Evolutionary conservation across 495 filamentous ascomycete genomes (phyloP), one percentile per base, ranked within the genome.

Genomic region (Penicillium angulare): DNA sequence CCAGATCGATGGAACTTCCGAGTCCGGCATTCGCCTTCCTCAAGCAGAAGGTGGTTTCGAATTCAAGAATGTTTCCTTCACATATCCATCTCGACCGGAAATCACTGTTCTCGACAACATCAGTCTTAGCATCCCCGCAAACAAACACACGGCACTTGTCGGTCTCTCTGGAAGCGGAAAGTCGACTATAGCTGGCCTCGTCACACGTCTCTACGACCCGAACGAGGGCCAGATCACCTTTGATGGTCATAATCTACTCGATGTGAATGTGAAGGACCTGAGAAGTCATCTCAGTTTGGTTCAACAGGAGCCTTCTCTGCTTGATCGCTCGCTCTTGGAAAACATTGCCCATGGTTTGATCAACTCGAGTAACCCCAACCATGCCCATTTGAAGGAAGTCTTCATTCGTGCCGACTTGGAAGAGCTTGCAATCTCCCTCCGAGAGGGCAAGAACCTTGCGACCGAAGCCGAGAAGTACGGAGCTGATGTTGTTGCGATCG

Each of bases 151-250:
- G 1, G 86, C 84, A 1, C 76, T 90, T 33, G 83, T 89, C 6
- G 86, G 86, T 13, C 66, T 83, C 9, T 87, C 85, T 12, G 86
- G 86, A 17, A 82, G 79, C 50, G 86, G 86, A n/a, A 90, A 90
- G 56, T 86, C 83, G 3, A 89, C 86, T 6, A 72, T 88, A 23
- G 78, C 78, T 0, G 75, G 76, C 7, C 60, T 87, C 8, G 53
- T 84, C 2, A 73, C 75, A 16, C 68, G 84, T 9, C 61, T 85
- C 39, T 77, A 77, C 48, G 74, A 79, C 58, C 66, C 70, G 10
- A 66, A 55, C 0, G 43, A 65, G 6, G 77, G 77, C n/a, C 36
- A 61, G 10, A 67, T 88, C 31, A 49, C 64, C 3, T 66, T 89
- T 5, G 80, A 81, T 40, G 79, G 75, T 7, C 66, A 74, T 7